These are phyloP conservation scores for Xylariales sp. DNA, from an alignment of 2,329 filamentous ascomycete genomes.

Conservation along the genomic window DNA sequence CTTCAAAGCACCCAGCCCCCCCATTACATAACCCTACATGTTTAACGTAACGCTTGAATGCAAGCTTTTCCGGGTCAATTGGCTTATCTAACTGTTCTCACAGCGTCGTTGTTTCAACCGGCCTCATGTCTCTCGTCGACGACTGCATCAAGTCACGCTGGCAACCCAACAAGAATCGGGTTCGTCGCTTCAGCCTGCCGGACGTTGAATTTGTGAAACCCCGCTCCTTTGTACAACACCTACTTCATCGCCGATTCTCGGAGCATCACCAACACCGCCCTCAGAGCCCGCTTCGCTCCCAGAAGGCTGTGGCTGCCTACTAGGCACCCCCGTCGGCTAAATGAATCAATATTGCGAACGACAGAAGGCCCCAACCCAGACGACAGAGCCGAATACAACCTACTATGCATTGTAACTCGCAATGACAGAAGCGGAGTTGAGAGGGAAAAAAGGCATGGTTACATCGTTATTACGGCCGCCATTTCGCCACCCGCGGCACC, in stretches of 20 bases:
- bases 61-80: neutral
- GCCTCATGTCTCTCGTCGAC: slow-evolving; percentile 87
- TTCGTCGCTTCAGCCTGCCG: slow-evolving; percentile 53
- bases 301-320: slow-evolving; percentile 53
- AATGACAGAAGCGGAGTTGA: slow-evolving; percentile 22
- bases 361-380: slow-evolving; percentile 36
- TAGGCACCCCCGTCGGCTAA: slow-evolving; percentile 38
- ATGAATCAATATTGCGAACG: slow-evolving; percentile 28
- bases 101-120: slow-evolving; percentile 90
- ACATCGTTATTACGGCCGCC: slow-evolving; percentile 19
- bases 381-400: slow-evolving; percentile 17
- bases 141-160: slow-evolving; percentile 88
- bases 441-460: slow-evolving; percentile 16
- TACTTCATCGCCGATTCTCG: slow-evolving; percentile 57
- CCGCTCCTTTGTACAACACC: slow-evolving; percentile 53
- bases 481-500: slow-evolving; percentile 16
- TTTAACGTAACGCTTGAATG: neutral
- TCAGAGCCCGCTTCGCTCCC: slow-evolving; percentile 53
- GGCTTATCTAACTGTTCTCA: slow-evolving; percentile 40
- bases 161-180: slow-evolving; percentile 60
- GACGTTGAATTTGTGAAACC: slow-evolving; percentile 49
- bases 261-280: slow-evolving; percentile 48
- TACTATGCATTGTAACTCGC: slow-evolving; percentile 14
- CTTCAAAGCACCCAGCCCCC: neutral
- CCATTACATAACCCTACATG: neutral